Evolutionary conservation across 2,329 filamentous ascomycete species (phyloP), one percentile per base, ranked within the genome.

Genomic region (Cryphonectria nitschkei): DNA sequence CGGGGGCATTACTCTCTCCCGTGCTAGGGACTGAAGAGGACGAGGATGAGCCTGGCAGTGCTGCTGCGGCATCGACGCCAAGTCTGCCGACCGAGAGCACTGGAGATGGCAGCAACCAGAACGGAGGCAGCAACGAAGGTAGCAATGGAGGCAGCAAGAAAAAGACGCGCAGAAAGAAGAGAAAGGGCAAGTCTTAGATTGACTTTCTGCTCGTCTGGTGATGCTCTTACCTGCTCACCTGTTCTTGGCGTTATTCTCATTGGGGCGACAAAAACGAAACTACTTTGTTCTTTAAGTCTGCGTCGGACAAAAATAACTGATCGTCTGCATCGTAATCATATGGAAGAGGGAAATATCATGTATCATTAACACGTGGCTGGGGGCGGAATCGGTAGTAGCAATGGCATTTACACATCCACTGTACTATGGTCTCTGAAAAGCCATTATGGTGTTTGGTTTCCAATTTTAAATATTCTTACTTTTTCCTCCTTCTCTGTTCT

Each of bases 101-200:
- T 19, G 54, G 62, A 37, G 62, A 68, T 43, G 41, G 63, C 3
- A 41, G 34, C 29, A 32, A 22, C 2, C 54, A 76, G 9, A 67
- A 75, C 46, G 73, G 8, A 67, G 67, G 16, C 72, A 67, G 41
- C 19, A 39, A 39, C 37, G 37, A 9, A 34, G 34, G 34, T 6
- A 19, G 60, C 11, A 41, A 68, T 70, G 70, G 62, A 32, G 70
- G 67, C 11, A 70, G 66, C 39, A 81, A 80, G 75, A 80, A 80
- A 74, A 81, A 81, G 74, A 81, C 79, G 69, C 77, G 79, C 41
- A 75, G 80, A 61, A 82, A 80, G 76, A 82, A 82, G 76, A 79
- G 79, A 70, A 81, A 78, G 69, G 76, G 77, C 43, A 80, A 78
- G 72, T 78, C 74, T 2, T 78, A 77, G 75, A 70, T 62, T 34